Percentiles rank a stretch among this genome's conserved stretches.
Conservation (phyloP, 495 filamentous ascomycete genomes). For the Penicillium canescens region DNA sequence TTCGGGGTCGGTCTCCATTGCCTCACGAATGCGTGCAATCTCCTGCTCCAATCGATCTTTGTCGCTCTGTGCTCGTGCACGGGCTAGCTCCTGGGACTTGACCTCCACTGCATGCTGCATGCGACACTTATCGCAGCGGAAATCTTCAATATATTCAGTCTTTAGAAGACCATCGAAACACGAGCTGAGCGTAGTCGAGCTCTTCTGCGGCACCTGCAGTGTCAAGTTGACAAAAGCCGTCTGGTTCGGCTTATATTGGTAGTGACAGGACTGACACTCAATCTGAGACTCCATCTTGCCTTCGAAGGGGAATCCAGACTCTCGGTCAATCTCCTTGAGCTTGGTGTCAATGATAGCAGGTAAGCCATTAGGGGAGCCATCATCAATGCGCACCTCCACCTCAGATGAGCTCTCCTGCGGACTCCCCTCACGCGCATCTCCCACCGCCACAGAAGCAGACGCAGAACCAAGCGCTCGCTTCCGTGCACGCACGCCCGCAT, state of each 20-base stretch:
- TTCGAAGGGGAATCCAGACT: conserved; percentile 83
- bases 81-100: conserved; percentile 49
- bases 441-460: conserved; percentile 17
- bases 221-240: conserved; percentile 92
- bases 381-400: conserved; percentile 44
- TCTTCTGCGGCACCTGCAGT: conserved; percentile 82
- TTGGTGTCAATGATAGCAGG: conserved; percentile 47
- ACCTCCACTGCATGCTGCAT: conserved; percentile 71
- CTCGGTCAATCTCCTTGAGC: conserved; percentile 48
- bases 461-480: conserved; percentile 31
- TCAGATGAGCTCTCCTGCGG: conserved; percentile 26
- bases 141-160: conserved; percentile 94
- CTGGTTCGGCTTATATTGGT: conserved; percentile 78
- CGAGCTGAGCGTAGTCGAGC: conserved; percentile 61
- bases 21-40: conserved; percentile 56
- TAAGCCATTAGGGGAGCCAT: conserved; percentile 38
- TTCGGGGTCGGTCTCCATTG: conserved; percentile 79
- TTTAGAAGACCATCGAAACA: conserved; percentile 96
- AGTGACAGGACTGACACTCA: conserved; percentile 85
- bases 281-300: conserved; percentile 88
- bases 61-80: conserved; percentile 45
- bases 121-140: conserved; percentile 89
- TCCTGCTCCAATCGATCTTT: conserved; percentile 53
- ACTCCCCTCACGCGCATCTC: conserved; percentile 13
- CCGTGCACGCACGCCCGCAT: conserved; percentile 75